Conservation (phyloP, 106 monocot genomes). For the Allium cepa region DNA sequence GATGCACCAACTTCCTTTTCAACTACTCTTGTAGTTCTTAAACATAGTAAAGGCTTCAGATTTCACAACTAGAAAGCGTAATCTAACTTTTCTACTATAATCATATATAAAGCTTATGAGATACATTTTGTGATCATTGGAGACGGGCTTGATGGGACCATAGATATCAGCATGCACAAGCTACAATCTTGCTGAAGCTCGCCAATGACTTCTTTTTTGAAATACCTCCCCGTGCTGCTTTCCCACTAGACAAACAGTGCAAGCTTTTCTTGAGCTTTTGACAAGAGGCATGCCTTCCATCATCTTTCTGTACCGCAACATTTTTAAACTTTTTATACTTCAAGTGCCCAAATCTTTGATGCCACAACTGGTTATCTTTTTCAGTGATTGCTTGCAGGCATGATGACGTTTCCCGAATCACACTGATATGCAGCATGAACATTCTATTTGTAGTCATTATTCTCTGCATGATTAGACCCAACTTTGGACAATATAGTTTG, state of each 20-base stretch:
- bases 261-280: neutral
- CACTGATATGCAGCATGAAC: no score
- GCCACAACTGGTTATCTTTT: neutral
- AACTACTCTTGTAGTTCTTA: neutral
- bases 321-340: neutral
- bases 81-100: neutral
- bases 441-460: no score
- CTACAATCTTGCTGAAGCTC: neutral
- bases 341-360: no score
- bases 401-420: neutral
- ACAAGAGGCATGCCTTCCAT: neutral
- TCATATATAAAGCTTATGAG: neutral
- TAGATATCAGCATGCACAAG: neutral
- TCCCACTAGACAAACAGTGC: slow-evolving; percentile 1
- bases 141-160: neutral
- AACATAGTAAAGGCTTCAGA: neutral
- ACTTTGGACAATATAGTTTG: neutral
- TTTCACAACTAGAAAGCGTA: no score
- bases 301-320: neutral
- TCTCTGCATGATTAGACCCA: no score
- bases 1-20: neutral
- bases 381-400: neutral
- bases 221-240: slow-evolving; percentile 1
- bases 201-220: neutral
- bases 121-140: neutral